These are phyloP conservation scores for Barnettozyma siamensis DNA, from an alignment of 805 yeast genomes.

Conservation along the genomic window DNA sequence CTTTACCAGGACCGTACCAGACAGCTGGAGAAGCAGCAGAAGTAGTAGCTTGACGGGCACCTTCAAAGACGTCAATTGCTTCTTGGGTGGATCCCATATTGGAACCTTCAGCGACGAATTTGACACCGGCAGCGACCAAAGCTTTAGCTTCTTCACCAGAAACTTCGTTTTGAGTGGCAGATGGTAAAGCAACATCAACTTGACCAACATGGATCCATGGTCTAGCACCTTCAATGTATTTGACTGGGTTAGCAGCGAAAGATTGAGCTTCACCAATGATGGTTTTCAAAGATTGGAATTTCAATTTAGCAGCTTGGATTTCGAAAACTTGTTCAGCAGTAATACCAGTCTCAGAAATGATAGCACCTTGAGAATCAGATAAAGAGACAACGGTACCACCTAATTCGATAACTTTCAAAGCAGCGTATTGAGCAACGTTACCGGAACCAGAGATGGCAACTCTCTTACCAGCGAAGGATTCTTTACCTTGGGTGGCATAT, in stretches of 20 bases:
- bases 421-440: constrained; percentile 99
- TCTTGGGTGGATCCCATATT: constrained; percentile 99
- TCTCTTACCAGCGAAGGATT: constrained; percentile 85
- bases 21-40: constrained; percentile 46
- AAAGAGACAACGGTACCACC: constrained; percentile 93
- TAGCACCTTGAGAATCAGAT: constrained; percentile 92
- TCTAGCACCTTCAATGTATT: constrained; percentile 88
- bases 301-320: constrained; percentile 72
- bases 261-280: constrained; percentile 53
- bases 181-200: constrained; percentile 94
- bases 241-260: constrained; percentile 54
- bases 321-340: constrained; percentile 73
- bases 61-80: constrained; percentile 93
- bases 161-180: constrained; percentile 98
- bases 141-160: constrained; percentile 96
- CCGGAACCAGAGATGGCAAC: constrained; percentile 98
- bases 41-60: constrained; percentile 49
- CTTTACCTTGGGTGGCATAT: constrained; percentile 84
- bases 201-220: constrained; percentile 93
- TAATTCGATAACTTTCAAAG: constrained; percentile 91
- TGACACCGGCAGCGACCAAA: constrained; percentile 85
- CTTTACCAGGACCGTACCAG: constrained; percentile 99
- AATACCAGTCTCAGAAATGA: constrained; percentile 74
- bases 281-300: constrained; percentile 69
- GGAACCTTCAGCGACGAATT: constrained; percentile 97